These are phyloP conservation scores for Aspergillus tanneri DNA, from an alignment of 2,329 filamentous ascomycete genomes.

Conservation along the genomic window DNA sequence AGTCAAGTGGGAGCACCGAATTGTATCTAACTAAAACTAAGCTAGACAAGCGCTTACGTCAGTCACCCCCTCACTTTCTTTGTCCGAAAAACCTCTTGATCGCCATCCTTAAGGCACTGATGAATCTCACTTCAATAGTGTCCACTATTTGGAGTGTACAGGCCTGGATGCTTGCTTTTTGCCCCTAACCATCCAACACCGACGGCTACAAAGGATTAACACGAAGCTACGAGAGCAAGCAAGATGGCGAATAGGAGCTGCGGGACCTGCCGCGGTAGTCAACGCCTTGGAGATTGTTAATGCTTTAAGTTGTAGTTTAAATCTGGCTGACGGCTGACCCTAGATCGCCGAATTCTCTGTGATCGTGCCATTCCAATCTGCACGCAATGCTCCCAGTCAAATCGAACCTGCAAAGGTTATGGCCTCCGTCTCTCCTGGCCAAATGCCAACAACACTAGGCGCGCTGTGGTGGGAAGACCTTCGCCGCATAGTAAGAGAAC, in stretches of 20 bases:
- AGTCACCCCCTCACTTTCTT: too few species aligned
- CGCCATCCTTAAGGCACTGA: too few species aligned
- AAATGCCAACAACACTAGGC: conserved; percentile 6
- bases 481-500: background rate
- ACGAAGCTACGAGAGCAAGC: background rate
- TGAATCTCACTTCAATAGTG: too few species aligned
- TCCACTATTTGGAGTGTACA: too few species aligned
- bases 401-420: conserved; percentile 12
- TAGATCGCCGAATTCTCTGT: conserved; percentile 11
- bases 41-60: too few species aligned
- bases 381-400: conserved; percentile 3
- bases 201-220: too few species aligned
- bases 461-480: conserved; percentile 3
- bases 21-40: too few species aligned
- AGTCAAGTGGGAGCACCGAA: too few species aligned
- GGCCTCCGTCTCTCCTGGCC: conserved; percentile 13
- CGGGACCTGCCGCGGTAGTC: conserved; percentile 11
- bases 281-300: background rate
- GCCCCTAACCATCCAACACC: too few species aligned
- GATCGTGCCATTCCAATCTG: conserved; percentile 8
- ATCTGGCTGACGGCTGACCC: background rate
- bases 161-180: too few species aligned
- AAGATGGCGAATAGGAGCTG: conserved; percentile 1
- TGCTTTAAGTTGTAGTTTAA: too few species aligned
- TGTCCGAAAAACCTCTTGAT: too few species aligned